phyloP scores from a whole-genome alignment of 2,329 filamentous ascomycete species.

The Ilyonectria robusta region DNA sequence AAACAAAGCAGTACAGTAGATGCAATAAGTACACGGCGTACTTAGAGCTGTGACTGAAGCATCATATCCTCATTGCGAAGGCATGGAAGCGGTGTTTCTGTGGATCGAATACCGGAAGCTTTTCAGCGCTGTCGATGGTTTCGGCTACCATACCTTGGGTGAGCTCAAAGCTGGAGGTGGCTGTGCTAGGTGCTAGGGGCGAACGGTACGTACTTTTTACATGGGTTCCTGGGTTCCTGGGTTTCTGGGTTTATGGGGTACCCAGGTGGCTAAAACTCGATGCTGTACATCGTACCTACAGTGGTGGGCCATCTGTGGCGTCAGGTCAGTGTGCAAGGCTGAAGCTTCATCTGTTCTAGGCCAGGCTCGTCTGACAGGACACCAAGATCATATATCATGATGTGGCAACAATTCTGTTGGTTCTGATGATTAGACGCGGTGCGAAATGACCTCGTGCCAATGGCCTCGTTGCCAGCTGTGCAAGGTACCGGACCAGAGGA shows the following conservation, averaged over 20 bases:
- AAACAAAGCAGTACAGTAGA: slow-evolving; percentile 10
- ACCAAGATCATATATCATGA: neutral
- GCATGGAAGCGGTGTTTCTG: neutral
- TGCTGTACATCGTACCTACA: neutral
- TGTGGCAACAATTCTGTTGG: neutral
- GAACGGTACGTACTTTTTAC: neutral
- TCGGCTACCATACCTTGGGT: slow-evolving; percentile 4
- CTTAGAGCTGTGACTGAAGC: neutral
- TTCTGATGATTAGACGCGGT: neutral
- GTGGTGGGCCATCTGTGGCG: neutral
- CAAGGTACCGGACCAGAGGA: slow-evolving; percentile 1
- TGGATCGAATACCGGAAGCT: slow-evolving; percentile 9
- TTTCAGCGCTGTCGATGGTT: slow-evolving; percentile 9
- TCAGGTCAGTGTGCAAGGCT: neutral
- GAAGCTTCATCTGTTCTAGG: neutral
- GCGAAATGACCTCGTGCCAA: neutral
- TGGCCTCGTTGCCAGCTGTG: neutral
- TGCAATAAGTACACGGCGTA: neutral
- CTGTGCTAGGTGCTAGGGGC: neutral
- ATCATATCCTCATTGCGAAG: neutral
- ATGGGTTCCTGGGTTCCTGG: neutral
- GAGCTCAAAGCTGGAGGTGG: slow-evolving; percentile 6
- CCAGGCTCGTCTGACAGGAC: neutral
- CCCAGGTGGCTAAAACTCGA: neutral
- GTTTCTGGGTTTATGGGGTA: neutral